phyloP scores from a whole-genome alignment of 306 rosid genomes.

The Lupinus albus region DNA sequence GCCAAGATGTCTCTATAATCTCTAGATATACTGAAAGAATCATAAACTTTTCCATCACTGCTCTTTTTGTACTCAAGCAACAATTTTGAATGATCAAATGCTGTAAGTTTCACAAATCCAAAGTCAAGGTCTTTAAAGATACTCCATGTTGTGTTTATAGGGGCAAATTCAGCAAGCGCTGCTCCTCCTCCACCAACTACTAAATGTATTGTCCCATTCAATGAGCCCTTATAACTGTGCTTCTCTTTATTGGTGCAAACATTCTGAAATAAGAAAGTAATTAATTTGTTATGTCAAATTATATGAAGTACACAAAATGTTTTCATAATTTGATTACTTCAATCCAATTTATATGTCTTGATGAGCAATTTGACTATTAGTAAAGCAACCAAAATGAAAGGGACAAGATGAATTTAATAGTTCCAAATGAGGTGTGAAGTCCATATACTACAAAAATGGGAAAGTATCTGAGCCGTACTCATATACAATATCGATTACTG shows the following conservation, averaged over 20 bases:
- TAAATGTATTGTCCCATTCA: conserved; percentile 90
- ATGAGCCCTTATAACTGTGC: conserved; percentile 59
- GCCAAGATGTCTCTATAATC: conserved; percentile 86
- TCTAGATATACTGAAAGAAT: conserved; percentile 75
- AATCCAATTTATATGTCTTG: neutral
- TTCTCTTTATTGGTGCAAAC: conserved; percentile 78
- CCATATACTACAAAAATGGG: no score
- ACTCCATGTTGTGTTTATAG: conserved; percentile 79
- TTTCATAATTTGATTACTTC: conserved; percentile 6
- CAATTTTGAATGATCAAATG: conserved; percentile 80
- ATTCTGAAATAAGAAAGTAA: conserved; percentile 55
- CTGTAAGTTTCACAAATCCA: conserved; percentile 87
- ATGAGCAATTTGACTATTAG: conserved; percentile 17
- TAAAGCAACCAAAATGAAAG: neutral
- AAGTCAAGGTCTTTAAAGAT: conserved; percentile 72
- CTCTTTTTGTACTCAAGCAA: conserved; percentile 97
- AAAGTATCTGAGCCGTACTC: no score
- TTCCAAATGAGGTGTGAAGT: neutral
- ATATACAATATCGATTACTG: no score
- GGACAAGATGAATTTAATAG: neutral
- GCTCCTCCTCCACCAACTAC: conserved; percentile 98
- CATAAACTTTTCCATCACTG: conserved; percentile 80
- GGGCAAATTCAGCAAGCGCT: conserved; percentile 65
- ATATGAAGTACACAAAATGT: conserved; percentile 14
- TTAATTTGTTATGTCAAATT: conserved; percentile 17